Conservation (phyloP, 2,329 filamentous ascomycete species). For the Tolypocladium cylindrosporum region DNA sequence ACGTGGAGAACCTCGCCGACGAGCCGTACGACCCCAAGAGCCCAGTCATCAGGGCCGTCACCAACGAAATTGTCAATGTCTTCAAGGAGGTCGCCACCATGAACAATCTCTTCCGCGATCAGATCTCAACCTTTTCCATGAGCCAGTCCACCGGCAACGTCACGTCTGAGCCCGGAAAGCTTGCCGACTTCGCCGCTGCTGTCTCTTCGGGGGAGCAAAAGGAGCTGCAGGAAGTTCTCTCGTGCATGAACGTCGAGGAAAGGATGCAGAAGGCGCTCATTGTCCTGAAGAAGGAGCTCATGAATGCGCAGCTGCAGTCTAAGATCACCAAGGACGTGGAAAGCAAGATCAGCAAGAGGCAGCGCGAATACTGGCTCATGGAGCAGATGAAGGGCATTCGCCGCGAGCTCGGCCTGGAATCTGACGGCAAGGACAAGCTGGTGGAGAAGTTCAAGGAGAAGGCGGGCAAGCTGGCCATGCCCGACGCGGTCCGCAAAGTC, state of each 20-base stretch:
- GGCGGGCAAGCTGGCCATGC: slow-evolving; percentile 88
- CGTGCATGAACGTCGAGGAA: slow-evolving; percentile 83
- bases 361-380: slow-evolving; percentile 97
- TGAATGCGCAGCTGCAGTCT: slow-evolving; percentile 93
- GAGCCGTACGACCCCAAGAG: slow-evolving; percentile 86
- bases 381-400: slow-evolving; percentile 99
- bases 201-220: slow-evolving; percentile 89
- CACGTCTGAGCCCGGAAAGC: slow-evolving; percentile 84
- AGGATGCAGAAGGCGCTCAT: slow-evolving; percentile 84
- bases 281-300: slow-evolving; percentile 93
- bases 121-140: slow-evolving; percentile 95
- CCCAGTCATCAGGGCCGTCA: slow-evolving; percentile 79
- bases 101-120: slow-evolving; percentile 92
- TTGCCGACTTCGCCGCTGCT: slow-evolving; percentile 94
- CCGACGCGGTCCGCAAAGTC: slow-evolving; percentile 89
- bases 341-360: slow-evolving; percentile 91
- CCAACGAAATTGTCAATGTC: slow-evolving; percentile 96
- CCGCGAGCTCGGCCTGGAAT: slow-evolving; percentile 89
- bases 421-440: slow-evolving; percentile 95
- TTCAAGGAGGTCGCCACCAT: slow-evolving; percentile 94
- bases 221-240: slow-evolving; percentile 85
- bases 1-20: slow-evolving; percentile 86
- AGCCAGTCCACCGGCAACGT: slow-evolving; percentile 92
- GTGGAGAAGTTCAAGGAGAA: slow-evolving; percentile 97
- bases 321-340: slow-evolving; percentile 98